Conservation (phyloP, 805 yeast genomes). For the Candida orba region DNA sequence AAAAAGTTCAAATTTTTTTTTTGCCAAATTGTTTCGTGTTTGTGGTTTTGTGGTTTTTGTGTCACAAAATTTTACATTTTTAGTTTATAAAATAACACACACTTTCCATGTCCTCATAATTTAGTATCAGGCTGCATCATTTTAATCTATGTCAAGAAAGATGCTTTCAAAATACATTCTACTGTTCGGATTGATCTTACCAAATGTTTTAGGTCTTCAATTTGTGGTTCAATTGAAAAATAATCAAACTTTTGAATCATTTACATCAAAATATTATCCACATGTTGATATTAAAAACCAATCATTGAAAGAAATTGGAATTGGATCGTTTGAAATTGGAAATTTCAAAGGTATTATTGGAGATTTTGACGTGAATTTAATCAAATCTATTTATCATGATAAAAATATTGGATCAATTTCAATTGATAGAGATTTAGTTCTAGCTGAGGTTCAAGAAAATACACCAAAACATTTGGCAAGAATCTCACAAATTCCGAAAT, state of each 20-base stretch:
- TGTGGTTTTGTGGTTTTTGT: too few relatives aligned
- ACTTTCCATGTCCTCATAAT: too few relatives aligned
- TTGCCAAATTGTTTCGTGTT: too few relatives aligned
- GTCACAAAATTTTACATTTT: too few relatives aligned
- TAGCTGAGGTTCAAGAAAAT: constrained; percentile 33
- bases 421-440: constrained; percentile 27
- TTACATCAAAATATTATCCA: constrained; percentile 14
- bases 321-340: constrained; percentile 25
- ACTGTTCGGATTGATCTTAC: background rate
- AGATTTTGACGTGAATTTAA: constrained; percentile 25
- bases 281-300: constrained; percentile 3
- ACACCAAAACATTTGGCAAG: constrained; percentile 39
- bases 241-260: constrained; percentile 13
- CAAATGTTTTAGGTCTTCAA: constrained; percentile 7
- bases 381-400: constrained; percentile 29
- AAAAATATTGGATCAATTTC: constrained; percentile 30
- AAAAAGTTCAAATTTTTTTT: too few relatives aligned
- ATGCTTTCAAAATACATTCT: background rate
- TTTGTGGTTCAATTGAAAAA: constrained; percentile 25
- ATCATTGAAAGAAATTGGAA: constrained; percentile 11
- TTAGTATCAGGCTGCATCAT: too few relatives aligned
- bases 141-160: too few relatives aligned
- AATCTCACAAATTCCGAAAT: constrained; percentile 28
- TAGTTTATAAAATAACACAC: too few relatives aligned
- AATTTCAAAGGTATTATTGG: constrained; percentile 30